A percentile compares a stretch with the other conserved stretches of the same genome.
These are phyloP conservation scores for Linaria vulgaris DNA, from an alignment of 257 asterid genomes.

Conservation along the genomic window DNA sequence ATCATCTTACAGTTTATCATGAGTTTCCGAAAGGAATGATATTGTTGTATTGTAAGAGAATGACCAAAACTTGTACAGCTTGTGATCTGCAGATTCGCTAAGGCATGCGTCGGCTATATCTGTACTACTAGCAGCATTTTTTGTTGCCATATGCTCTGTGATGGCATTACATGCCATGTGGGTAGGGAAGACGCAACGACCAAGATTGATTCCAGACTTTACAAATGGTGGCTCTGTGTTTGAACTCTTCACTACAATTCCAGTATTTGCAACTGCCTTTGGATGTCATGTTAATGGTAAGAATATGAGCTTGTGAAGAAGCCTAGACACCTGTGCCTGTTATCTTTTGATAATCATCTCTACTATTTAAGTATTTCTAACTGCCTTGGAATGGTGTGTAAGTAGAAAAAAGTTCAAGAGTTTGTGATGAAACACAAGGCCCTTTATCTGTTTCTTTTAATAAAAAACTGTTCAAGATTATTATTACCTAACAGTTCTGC, in stretches of 20 bases:
- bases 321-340: neutral
- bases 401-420: slow-evolving; percentile 38
- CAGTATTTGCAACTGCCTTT: slow-evolving; percentile 88
- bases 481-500: no score
- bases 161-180: slow-evolving; percentile 81
- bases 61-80: slow-evolving; percentile 36
- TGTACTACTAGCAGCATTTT: slow-evolving; percentile 77
- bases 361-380: slow-evolving; percentile 82
- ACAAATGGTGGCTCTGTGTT: slow-evolving; percentile 48
- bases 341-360: slow-evolving; percentile 48
- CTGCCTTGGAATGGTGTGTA: slow-evolving; percentile 93
- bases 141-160: slow-evolving; percentile 73
- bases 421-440: neutral
- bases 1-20: neutral
- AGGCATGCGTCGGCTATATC: slow-evolving; percentile 90
- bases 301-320: slow-evolving; percentile 3
- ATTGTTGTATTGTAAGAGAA: slow-evolving; percentile 15
- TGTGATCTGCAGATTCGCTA: slow-evolving; percentile 68
- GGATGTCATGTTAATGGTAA: slow-evolving; percentile 94
- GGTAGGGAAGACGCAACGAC: slow-evolving; percentile 61
- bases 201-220: slow-evolving; percentile 72
- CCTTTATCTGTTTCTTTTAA: no score
- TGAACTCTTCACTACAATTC: slow-evolving; percentile 84
- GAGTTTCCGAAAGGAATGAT: neutral
- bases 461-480: no score